Percentiles rank a stretch among this genome's conserved stretches.
Evolutionary conservation across 192 early-diverging fungal genomes (phyloP).

Genomic region (Umbelopsis ramanniana): DNA sequence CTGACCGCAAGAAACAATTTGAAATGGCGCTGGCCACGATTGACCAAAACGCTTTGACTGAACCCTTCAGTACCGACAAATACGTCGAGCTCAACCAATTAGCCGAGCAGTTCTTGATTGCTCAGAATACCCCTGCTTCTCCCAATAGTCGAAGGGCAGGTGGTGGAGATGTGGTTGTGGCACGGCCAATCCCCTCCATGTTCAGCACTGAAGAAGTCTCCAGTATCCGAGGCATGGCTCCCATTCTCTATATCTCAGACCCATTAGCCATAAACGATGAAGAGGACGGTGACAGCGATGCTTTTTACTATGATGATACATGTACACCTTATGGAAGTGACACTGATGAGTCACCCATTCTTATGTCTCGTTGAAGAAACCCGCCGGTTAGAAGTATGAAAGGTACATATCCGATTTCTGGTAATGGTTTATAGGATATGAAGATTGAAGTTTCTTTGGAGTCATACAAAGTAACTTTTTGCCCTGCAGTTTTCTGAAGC

Average conservation of each 20-base stretch:
- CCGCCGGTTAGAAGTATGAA: too few species aligned
- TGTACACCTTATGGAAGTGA: slow-evolving; percentile 3
- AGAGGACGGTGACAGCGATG: slow-evolving; percentile 9
- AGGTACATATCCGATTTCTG: too few species aligned
- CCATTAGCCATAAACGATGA: slow-evolving; percentile 1
- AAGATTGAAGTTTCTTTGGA: too few species aligned
- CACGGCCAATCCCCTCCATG: slow-evolving; percentile 4
- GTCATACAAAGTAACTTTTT: too few species aligned
- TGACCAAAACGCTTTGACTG: slow-evolving; percentile 1
- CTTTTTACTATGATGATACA: not conserved
- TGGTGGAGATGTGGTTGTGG: slow-evolving; percentile 2
- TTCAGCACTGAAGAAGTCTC: slow-evolving; percentile 1
- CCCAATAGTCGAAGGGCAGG: not conserved
- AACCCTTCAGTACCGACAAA: slow-evolving; percentile 4
- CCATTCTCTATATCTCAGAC: slow-evolving; percentile 5
- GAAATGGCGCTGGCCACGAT: slow-evolving; percentile 21
- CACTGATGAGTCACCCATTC: slow-evolving; percentile 3
- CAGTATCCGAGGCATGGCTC: slow-evolving; percentile 18
- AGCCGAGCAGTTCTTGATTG: slow-evolving; percentile 7
- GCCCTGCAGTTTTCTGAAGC: too few species aligned
- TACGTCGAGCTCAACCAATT: slow-evolving; percentile 9
- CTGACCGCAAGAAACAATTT: slow-evolving; percentile 7
- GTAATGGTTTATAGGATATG: too few species aligned
- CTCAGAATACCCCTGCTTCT: not conserved
- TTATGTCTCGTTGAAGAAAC: not conserved